phyloP scores from a whole-genome alignment of 495 filamentous ascomycete genomes.

The Bryoglossum gracile region DNA sequence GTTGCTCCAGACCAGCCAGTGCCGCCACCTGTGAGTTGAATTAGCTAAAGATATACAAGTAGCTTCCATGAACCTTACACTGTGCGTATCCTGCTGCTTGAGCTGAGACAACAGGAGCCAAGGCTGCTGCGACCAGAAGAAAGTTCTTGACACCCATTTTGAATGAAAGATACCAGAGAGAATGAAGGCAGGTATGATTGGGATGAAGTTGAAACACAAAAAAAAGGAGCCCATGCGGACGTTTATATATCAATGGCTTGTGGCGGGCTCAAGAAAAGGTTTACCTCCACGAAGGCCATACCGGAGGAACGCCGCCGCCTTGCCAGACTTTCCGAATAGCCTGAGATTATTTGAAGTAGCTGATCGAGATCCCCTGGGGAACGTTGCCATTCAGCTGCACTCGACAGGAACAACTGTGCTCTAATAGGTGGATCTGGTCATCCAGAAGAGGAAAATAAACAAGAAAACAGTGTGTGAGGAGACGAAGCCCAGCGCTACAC shows the following conservation, averaged over 20 bases:
- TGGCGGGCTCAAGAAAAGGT: not conserved
- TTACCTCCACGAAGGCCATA: not conserved
- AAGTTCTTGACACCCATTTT: constrained; percentile 10
- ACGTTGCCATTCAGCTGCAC: not conserved
- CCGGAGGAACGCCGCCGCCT: constrained; percentile 3
- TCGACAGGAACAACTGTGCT: not conserved
- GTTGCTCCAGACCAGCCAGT: constrained; percentile 18
- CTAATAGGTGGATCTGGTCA: not conserved
- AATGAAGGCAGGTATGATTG: not conserved
- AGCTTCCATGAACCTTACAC: constrained; percentile 2
- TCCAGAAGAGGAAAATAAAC: not conserved
- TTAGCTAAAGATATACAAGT: not conserved
- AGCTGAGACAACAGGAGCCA: constrained; percentile 1
- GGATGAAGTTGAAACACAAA: not conserved
- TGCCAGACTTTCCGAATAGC: constrained; percentile 2
- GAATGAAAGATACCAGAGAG: not conserved
- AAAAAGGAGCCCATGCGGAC: not conserved
- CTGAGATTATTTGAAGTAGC: constrained; percentile 1
- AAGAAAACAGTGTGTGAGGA: not conserved
- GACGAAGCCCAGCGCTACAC: not conserved
- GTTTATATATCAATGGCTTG: not conserved
- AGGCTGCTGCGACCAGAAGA: constrained; percentile 2
- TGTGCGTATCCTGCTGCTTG: constrained; percentile 7
- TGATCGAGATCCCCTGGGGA: not conserved
- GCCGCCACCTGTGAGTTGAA: constrained; percentile 8